Conservation (phyloP, 371 early-diverging fungal species). For the Mucor irregularis region DNA sequence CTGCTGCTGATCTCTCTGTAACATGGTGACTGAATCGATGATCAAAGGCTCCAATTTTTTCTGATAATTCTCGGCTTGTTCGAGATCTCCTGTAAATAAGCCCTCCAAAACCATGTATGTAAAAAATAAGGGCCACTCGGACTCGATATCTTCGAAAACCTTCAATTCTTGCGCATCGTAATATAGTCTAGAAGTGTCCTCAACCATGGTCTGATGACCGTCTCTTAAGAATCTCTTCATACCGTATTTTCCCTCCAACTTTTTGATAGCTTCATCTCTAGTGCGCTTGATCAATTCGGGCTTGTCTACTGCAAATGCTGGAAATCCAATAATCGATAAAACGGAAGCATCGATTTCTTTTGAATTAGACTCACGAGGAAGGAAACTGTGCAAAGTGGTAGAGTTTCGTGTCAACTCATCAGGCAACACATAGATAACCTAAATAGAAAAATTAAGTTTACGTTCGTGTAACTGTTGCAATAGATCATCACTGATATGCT, state of each 20-base stretch:
- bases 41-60: slow-evolving; percentile 66
- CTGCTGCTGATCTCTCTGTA: slow-evolving; percentile 16
- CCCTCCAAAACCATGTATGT: slow-evolving; percentile 88
- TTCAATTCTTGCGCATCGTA: slow-evolving; percentile 83
- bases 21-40: slow-evolving; percentile 59
- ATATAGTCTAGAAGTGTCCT: slow-evolving; percentile 75
- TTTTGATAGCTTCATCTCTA: slow-evolving; percentile 73
- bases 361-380: slow-evolving; percentile 86
- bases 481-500: too few relatives aligned
- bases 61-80: slow-evolving; percentile 71
- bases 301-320: slow-evolving; percentile 85
- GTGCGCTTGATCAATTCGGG: slow-evolving; percentile 64
- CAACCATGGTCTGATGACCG: slow-evolving; percentile 85
- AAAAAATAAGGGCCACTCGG: slow-evolving; percentile 92
- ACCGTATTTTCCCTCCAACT: slow-evolving; percentile 83
- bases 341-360: slow-evolving; percentile 90
- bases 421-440: slow-evolving; percentile 82
- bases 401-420: slow-evolving; percentile 86
- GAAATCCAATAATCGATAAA: slow-evolving; percentile 83
- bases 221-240: slow-evolving; percentile 87
- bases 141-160: slow-evolving; percentile 84
- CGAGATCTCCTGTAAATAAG: slow-evolving; percentile 65
- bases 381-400: slow-evolving; percentile 75
- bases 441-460: neutral
- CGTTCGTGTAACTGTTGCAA: neutral